These are phyloP conservation scores for Plantago rigida DNA, from an alignment of 305 asterid genomes.

Conservation along the genomic window DNA sequence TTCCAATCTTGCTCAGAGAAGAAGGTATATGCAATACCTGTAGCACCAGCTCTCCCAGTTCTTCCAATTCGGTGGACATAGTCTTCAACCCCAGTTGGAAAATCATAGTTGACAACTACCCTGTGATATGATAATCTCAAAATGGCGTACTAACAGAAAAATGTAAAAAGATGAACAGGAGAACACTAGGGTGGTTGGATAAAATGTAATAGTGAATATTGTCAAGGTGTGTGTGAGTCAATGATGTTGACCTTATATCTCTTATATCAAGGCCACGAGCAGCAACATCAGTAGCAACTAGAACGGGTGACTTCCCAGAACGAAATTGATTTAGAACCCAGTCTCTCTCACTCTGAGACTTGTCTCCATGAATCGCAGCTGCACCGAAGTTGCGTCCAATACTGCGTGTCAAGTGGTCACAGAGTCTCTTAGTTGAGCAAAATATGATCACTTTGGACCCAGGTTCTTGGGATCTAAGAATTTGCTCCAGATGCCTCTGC, in stretches of 20 bases:
- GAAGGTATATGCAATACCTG: conserved; percentile 76
- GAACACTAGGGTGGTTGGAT: background rate
- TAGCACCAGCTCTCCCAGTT: conserved; percentile 97
- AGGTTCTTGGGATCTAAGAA: conserved; percentile 79
- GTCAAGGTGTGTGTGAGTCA: background rate
- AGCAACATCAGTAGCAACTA: conserved; percentile 98
- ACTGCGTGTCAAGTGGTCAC: conserved; percentile 78
- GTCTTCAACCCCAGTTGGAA: conserved; percentile 91
- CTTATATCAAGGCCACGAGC: conserved; percentile 93
- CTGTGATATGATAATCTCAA: conserved; percentile 33
- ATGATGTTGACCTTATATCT: conserved; percentile 61
- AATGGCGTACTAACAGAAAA: conserved; percentile 7
- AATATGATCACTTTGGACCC: conserved; percentile 78
- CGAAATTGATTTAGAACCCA: conserved; percentile 91
- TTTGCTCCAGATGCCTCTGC: conserved; percentile 89
- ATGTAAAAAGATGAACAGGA: background rate
- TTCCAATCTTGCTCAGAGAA: conserved; percentile 97
- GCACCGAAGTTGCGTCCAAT: conserved; percentile 83
- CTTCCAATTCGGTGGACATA: conserved; percentile 96
- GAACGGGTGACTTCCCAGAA: conserved; percentile 65
- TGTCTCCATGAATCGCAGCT: conserved; percentile 95
- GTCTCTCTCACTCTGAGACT: conserved; percentile 87
- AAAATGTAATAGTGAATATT: background rate
- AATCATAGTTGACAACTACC: conserved; percentile 83
- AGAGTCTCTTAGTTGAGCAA: conserved; percentile 85